Percentiles rank a stretch among this genome's conserved stretches.
phyloP scores from a whole-genome alignment of 164 flowering plant genomes.

The Tetrastigma voinierianum region DNA sequence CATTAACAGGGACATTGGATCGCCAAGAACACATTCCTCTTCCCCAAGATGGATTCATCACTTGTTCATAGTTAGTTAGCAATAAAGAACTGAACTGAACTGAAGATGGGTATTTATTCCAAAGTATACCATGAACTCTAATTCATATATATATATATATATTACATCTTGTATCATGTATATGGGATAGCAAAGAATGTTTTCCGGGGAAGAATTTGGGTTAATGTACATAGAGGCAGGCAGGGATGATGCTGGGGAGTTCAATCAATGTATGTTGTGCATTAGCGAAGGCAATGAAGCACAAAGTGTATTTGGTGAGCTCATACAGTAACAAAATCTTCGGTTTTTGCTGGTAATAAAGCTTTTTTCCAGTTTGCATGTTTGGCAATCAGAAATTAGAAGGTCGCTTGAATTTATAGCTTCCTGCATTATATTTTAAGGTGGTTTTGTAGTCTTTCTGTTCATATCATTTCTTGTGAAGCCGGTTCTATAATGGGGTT shows the following conservation, averaged over 20 bases:
- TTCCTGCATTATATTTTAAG: no score
- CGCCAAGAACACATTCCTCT: constrained; percentile 28
- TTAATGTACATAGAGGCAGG: constrained; percentile 27
- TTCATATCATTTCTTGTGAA: no score
- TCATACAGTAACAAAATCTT: constrained; percentile 18
- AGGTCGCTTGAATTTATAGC: no score
- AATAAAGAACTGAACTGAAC: neutral
- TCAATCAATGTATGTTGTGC: neutral
- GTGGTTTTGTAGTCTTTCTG: no score
- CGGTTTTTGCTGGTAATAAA: constrained; percentile 9
- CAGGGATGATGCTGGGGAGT: constrained; percentile 15
- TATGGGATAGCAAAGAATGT: constrained; percentile 13
- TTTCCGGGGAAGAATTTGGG: constrained; percentile 5
- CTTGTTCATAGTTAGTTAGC: constrained; percentile 54
- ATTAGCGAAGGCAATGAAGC: neutral
- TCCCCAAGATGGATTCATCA: constrained; percentile 48
- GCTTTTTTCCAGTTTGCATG: neutral
- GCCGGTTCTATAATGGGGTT: no score
- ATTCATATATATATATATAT: constrained; percentile 8
- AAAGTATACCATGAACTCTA: constrained; percentile 1
- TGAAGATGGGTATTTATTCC: neutral
- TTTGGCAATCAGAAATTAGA: no score
- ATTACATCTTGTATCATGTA: constrained; percentile 24
- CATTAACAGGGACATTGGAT: constrained; percentile 61
- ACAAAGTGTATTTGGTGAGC: constrained; percentile 15